phyloP scores from a whole-genome alignment of 225 moss, liverwort and hornwort species.

The Neckera pumila region DNA sequence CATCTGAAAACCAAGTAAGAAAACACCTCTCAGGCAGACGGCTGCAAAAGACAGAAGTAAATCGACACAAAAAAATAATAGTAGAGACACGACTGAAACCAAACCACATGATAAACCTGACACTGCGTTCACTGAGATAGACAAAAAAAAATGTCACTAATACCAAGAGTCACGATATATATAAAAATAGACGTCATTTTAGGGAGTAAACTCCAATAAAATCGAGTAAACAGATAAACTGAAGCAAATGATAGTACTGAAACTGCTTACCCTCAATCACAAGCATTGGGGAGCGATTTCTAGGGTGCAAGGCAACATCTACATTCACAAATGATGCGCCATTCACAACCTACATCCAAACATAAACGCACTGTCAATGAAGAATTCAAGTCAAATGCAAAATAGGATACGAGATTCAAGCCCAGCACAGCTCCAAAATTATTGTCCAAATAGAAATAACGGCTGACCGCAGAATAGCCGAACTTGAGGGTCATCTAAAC shows the following conservation, averaged over 20 bases:
- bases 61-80: neutral
- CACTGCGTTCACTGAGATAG: neutral
- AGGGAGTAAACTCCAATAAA: neutral
- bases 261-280: constrained; percentile 42
- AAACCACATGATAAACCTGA: neutral
- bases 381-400: neutral
- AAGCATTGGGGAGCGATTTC: constrained; percentile 41
- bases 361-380: neutral
- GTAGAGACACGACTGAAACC: neutral
- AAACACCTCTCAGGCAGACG: neutral
- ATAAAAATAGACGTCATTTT: neutral
- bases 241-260: neutral
- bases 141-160: neutral
- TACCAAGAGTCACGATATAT: neutral
- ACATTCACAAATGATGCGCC: constrained; percentile 66
- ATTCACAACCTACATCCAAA: constrained; percentile 34
- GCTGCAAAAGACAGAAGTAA: neutral
- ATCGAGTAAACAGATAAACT: neutral
- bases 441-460: too few relatives aligned
- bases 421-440: neutral
- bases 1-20: constrained; percentile 19
- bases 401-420: neutral
- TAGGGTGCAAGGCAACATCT: constrained; percentile 48
- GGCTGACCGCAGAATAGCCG: neutral
- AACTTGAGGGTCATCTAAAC: neutral